phyloP scores from a whole-genome alignment of 2,329 filamentous ascomycete genomes.

The Colletotrichum noveboracense region DNA sequence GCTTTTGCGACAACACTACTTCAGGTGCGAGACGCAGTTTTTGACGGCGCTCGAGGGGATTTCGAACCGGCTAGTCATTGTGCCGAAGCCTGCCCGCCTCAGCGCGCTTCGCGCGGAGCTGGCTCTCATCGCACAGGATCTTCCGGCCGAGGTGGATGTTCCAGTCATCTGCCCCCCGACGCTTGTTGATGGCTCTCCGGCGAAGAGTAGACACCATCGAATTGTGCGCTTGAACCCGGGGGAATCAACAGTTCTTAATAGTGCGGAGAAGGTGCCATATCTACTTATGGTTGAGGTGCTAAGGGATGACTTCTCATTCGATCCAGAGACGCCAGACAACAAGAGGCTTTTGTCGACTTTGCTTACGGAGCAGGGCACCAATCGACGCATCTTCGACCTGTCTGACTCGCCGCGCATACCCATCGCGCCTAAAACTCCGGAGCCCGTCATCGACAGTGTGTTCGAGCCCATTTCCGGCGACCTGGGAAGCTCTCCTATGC shows the following conservation, averaged over 20 bases:
- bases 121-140: constrained; percentile 79
- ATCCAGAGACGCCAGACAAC: constrained; percentile 77
- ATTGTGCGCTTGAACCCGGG: constrained; percentile 85
- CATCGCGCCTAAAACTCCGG: constrained; percentile 43
- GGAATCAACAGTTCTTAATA: constrained; percentile 85
- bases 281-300: constrained; percentile 85
- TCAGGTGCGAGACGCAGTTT: constrained; percentile 81
- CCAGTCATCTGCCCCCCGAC: constrained; percentile 81
- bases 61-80: constrained; percentile 81
- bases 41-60: constrained; percentile 82
- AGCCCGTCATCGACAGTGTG: constrained; percentile 70
- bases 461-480: constrained; percentile 85
- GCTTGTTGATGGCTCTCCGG: constrained; percentile 73
- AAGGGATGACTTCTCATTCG: constrained; percentile 82
- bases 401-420: constrained; percentile 67
- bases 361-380: constrained; percentile 60
- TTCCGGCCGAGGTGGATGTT: constrained; percentile 84
- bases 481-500: constrained; percentile 73
- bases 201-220: constrained; percentile 79
- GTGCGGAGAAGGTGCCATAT: constrained; percentile 85
- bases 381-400: constrained; percentile 70
- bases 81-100: constrained; percentile 80
- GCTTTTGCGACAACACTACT: constrained; percentile 80
- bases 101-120: constrained; percentile 83
- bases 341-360: constrained; percentile 65